Conservation (phyloP, 495 filamentous ascomycete species). For the Daldinia decipiens region DNA sequence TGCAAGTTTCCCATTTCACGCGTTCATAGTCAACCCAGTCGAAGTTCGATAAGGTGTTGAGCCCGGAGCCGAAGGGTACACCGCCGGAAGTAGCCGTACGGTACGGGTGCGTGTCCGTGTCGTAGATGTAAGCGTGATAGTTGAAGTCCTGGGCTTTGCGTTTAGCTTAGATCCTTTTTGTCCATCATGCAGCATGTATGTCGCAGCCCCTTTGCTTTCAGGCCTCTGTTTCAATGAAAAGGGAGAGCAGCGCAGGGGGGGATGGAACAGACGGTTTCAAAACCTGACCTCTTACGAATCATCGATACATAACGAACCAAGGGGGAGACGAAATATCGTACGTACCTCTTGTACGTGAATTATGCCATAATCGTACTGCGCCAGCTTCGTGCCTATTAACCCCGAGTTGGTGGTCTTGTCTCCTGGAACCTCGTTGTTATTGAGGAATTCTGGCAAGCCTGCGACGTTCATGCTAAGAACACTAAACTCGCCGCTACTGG, state of each 20-base stretch:
- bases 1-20: slow-evolving; percentile 67
- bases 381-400: slow-evolving; percentile 60
- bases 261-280: slow-evolving; percentile 28
- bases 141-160: slow-evolving; percentile 63
- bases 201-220: slow-evolving; percentile 10
- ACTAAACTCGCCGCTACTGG: slow-evolving; percentile 55
- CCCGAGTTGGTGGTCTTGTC: slow-evolving; percentile 63
- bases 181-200: background rate
- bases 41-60: slow-evolving; percentile 69
- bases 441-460: slow-evolving; percentile 64
- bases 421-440: slow-evolving; percentile 63
- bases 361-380: slow-evolving; percentile 64
- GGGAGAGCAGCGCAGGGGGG: slow-evolving; percentile 12
- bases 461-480: slow-evolving; percentile 70
- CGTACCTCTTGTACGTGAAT: slow-evolving; percentile 69
- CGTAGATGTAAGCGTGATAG: slow-evolving; percentile 69
- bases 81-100: slow-evolving; percentile 69
- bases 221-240: slow-evolving; percentile 28
- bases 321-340: slow-evolving; percentile 8
- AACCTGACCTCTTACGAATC: slow-evolving; percentile 19
- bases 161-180: slow-evolving; percentile 20
- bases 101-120: slow-evolving; percentile 64
- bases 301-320: slow-evolving; percentile 6
- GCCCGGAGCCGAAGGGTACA: slow-evolving; percentile 67
- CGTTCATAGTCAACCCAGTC: slow-evolving; percentile 65